Conservation (phyloP, 495 filamentous ascomycete genomes). For the Rhypophila decipiens region DNA sequence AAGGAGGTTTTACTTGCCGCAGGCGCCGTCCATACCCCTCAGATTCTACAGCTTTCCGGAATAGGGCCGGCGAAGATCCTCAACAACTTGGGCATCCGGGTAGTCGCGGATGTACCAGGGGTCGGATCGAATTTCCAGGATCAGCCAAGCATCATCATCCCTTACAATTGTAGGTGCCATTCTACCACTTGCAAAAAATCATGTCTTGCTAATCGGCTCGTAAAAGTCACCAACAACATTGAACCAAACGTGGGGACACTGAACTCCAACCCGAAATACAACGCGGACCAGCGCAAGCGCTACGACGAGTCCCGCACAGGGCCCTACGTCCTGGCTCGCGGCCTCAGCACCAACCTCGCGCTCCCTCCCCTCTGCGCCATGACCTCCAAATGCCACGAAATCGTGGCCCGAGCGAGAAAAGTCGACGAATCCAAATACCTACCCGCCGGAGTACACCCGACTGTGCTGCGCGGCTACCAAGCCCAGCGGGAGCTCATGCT, state of each 20-base stretch:
- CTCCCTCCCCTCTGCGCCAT: neutral
- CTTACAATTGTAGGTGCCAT: neutral
- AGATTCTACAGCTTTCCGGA: conserved; percentile 46
- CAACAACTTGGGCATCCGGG: conserved; percentile 27
- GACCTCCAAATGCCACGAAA: neutral
- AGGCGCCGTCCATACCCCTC: conserved; percentile 47
- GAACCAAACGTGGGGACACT: neutral
- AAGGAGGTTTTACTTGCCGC: conserved; percentile 51
- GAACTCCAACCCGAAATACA: neutral
- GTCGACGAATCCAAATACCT: neutral
- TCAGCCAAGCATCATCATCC: conserved; percentile 19
- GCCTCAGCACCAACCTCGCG: conserved; percentile 1
- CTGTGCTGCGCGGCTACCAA: conserved; percentile 1
- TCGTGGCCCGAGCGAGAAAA: neutral
- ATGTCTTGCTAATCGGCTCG: no score
- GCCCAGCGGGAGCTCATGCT: conserved; percentile 1
- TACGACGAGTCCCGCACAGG: conserved; percentile 3
- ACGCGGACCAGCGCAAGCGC: neutral
- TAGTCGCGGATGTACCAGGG: conserved; percentile 39
- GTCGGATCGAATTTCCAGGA: conserved; percentile 53
- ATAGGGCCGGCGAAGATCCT: conserved; percentile 40
- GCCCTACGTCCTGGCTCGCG: conserved; percentile 2
- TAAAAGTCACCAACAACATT: conserved; percentile 1
- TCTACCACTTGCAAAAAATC: neutral
- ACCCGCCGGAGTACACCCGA: conserved; percentile 1